Base-by-base conservation (phyloP, 2,329 filamentous ascomycete genomes). In the Neurospora sp. region DNA sequence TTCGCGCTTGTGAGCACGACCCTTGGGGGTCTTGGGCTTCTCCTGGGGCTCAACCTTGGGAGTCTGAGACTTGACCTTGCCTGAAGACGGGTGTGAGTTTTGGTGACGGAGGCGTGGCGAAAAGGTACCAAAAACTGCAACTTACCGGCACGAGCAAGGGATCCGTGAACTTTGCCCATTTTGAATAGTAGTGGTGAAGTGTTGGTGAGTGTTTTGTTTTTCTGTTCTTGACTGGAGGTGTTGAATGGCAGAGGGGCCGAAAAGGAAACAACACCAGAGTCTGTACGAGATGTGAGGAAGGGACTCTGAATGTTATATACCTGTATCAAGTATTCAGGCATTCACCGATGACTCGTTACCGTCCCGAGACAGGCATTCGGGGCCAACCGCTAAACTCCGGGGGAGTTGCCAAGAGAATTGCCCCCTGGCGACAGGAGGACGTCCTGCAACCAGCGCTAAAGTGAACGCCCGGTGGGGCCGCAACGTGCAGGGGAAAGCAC, bases 31-130 rank as follows among this genome's bases (percentile, higher is more conserved):
- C 92, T 98, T 97, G 86, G 92, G 87, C 91, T 97, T 97, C 91
- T 97, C 94, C 85, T 94, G 91, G 72, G 87, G 84, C 85, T 96
- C 92, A 84, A 95, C 91, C 90, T 95, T 94, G 81, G 92, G 92
- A 78, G 92, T 95, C 85, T 95, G 92, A 86, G 92, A 95, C 91
- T 97, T 96, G 90, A 97, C 93, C 89, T 97, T 97, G 87, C 93
- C 93, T 86, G 73, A 62, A 46, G 66, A 43, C 72, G 46, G n/a
- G 43, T 67, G 71, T 79, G 73, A 78, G 76, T 75, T 69, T 73
- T 69, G 70, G 72, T 38, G 66, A 39, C 13, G 40, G 6, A 33
- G n/a, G n/a, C n/a, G 15, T 43, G 68, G 58, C 58, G 66, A 68
- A 38, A 38, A 10, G 33, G 39, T 11, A 36, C 68, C 70, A 68